A percentile compares a stretch with the other conserved stretches of the same genome.
These are phyloP conservation scores for Borovskyia barvae DNA, from an alignment of 208 protist species.

Conservation along the genomic window DNA sequence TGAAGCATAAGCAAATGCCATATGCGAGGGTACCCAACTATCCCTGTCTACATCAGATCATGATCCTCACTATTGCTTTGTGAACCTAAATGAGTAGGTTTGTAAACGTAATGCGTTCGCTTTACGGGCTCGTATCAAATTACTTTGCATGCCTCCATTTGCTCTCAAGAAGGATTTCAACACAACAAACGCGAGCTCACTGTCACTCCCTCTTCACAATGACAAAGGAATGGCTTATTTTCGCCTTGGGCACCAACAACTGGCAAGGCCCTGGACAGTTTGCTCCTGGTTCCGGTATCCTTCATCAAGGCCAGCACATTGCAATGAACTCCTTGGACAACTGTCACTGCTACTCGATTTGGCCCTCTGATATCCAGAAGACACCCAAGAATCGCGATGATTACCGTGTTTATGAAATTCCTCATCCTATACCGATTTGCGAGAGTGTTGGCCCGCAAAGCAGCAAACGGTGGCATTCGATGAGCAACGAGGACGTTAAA, in stretches of 20 bases:
- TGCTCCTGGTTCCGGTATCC: constrained; percentile 72
- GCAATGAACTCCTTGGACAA: constrained; percentile 54
- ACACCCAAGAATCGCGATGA: constrained; percentile 55
- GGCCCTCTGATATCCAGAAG: constrained; percentile 69
- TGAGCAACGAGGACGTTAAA: constrained; percentile 59
- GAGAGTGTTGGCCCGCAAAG: constrained; percentile 73
- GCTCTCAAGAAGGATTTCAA: too few relatives aligned
- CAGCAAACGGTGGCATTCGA: constrained; percentile 76
- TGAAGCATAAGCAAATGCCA: too few relatives aligned
- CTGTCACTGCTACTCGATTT: constrained; percentile 66
- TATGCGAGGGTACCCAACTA: too few relatives aligned
- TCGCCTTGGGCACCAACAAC: constrained; percentile 77
- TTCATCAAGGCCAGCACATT: constrained; percentile 75
- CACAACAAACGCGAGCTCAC: too few relatives aligned
- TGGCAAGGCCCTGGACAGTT: constrained; percentile 72
- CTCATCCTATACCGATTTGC: constrained; percentile 74
- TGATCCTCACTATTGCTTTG: too few relatives aligned
- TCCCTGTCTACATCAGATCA: too few relatives aligned
- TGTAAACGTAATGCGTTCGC: too few relatives aligned
- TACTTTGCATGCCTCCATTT: too few relatives aligned
- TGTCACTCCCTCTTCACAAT: too few relatives aligned
- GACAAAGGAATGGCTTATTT: constrained; percentile 63
- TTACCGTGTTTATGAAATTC: constrained; percentile 74
- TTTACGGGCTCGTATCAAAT: too few relatives aligned
- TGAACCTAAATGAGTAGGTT: too few relatives aligned